Evolutionary conservation across 495 filamentous ascomycete genomes (phyloP), one percentile per base, ranked within the genome.

Genomic region (Penicillium fimorum): DNA sequence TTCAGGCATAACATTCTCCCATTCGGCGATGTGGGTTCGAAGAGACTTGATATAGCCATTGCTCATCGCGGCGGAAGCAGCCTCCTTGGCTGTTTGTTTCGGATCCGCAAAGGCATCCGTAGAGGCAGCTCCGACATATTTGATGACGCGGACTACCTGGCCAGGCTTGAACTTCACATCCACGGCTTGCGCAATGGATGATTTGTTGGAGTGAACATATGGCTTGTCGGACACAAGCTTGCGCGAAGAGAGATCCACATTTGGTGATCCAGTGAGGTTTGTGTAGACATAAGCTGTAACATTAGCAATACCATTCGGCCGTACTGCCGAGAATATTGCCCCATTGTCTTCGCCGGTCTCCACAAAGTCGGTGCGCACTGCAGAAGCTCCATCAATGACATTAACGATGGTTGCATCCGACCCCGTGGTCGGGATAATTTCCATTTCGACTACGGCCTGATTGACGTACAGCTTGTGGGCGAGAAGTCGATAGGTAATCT

Each of bases 401-500:
- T 87, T 85, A 41, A 79, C 77, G 2, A 87, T 74, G 0, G 77
- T 74, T 5, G 72, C 81, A 32, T 82, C 72, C 4, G 52, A 56
- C 57, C 81, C 74, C 20, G 57, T 60, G 13, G 77, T 77, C 1
- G 84, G 68, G 5, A 72, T 71, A 41, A 87, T 74, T 44, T 81
- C 73, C 61, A 86, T 60, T 38, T 84, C 79, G 12, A 87, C 80
- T n/a, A 82, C 76, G 5, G 81, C 84, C 60, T 84, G 81, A 53
- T 86, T 87, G 57, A 85, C 67, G 45, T 82, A 75, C 35, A 86
- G 70, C 65, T 87, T 86, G 65, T 86, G 76, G 10, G 81, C 76
- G 55, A 87, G 82, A 41, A 85, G 76, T 15, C 79, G 76, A 66
- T 86, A 88, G 13, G 67, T 75, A 43, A 90, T 72, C 17, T 80